Percentiles rank a stretch among this genome's conserved stretches.
phyloP scores from a whole-genome alignment of 2,329 filamentous ascomycete genomes.

The Sclerotinia glacialis region DNA sequence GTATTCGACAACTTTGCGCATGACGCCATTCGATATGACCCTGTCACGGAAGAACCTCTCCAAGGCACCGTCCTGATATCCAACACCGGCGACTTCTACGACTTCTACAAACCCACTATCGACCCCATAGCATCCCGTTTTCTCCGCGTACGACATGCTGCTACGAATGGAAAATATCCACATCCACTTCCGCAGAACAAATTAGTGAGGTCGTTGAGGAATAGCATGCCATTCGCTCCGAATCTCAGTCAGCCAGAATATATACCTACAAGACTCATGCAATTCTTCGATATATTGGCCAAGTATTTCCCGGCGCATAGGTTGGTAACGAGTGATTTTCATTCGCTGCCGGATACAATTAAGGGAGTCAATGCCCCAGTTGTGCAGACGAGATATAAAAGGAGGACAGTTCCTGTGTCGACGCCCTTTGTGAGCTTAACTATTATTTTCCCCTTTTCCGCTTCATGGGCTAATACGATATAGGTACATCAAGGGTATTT shows the following conservation, averaged over 20 bases:
- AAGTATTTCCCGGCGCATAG: constrained; percentile 87
- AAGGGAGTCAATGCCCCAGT: constrained; percentile 87
- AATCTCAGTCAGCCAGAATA: constrained; percentile 86
- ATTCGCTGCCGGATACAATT: constrained; percentile 77
- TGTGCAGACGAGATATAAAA: constrained; percentile 88
- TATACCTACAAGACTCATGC: constrained; percentile 90
- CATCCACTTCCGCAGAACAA: constrained; percentile 54
- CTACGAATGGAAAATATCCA: constrained; percentile 62
- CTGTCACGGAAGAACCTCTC: constrained; percentile 73
- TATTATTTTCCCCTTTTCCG: neutral
- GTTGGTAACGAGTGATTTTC: constrained; percentile 87
- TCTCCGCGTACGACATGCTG: constrained; percentile 78
- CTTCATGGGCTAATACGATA: constrained; percentile 10
- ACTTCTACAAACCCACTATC: constrained; percentile 80
- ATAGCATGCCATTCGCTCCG: constrained; percentile 64
- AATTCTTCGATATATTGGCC: constrained; percentile 91
- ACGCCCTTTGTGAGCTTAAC: constrained; percentile 74
- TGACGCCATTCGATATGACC: constrained; percentile 88
- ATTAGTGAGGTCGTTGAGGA: constrained; percentile 59
- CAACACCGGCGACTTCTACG: constrained; percentile 81
- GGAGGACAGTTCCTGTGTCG: constrained; percentile 81
- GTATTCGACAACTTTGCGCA: constrained; percentile 99
- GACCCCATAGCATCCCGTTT: constrained; percentile 83
- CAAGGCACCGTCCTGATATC: constrained; percentile 90
- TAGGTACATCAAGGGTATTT: constrained; percentile 98